Evolutionary conservation across 2,329 filamentous ascomycete species (phyloP).

Genomic region (Aspergillus hiratsukae): DNA sequence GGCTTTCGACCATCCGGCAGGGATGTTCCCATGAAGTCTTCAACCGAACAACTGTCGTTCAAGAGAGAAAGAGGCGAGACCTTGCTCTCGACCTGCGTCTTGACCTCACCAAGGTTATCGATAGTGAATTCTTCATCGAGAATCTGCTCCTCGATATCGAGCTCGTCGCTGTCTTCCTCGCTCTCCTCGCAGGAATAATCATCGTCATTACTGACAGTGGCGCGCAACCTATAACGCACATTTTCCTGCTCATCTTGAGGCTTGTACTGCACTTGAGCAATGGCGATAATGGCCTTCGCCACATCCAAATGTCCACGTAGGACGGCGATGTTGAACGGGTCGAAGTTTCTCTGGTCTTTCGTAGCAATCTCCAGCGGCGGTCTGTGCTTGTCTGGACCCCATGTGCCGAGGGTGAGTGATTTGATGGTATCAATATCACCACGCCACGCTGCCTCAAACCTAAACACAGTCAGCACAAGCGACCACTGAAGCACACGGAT

Average conservation of each 20-base stretch:
- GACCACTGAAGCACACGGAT: conserved; percentile 32
- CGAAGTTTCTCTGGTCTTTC: conserved; percentile 48
- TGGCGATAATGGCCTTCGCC: conserved; percentile 64
- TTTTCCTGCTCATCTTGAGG: conserved; percentile 51
- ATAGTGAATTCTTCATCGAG: conserved; percentile 68
- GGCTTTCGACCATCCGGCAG: not conserved
- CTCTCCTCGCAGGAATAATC: conserved; percentile 35
- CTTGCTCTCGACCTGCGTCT: conserved; percentile 63
- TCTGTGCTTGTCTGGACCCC: conserved; percentile 47
- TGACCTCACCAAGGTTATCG: conserved; percentile 67
- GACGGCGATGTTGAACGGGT: conserved; percentile 65
- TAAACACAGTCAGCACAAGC: conserved; percentile 40
- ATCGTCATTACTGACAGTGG: conserved; percentile 26
- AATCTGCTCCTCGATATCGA: conserved; percentile 45
- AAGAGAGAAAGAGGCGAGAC: conserved; percentile 55
- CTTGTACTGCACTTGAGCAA: conserved; percentile 64
- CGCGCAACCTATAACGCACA: conserved; percentile 28
- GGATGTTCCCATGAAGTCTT: conserved; percentile 12
- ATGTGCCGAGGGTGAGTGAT: conserved; percentile 23
- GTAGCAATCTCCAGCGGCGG: conserved; percentile 62
- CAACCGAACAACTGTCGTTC: conserved; percentile 33
- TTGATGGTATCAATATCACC: conserved; percentile 62
- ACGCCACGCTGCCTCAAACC: conserved; percentile 63
- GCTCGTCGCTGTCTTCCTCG: conserved; percentile 15
- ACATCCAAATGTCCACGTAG: conserved; percentile 60